Evolutionary conservation across 2,329 filamentous ascomycete species (phyloP), one percentile per base, ranked within the genome.

Genomic region (Hypoxylon sp.): DNA sequence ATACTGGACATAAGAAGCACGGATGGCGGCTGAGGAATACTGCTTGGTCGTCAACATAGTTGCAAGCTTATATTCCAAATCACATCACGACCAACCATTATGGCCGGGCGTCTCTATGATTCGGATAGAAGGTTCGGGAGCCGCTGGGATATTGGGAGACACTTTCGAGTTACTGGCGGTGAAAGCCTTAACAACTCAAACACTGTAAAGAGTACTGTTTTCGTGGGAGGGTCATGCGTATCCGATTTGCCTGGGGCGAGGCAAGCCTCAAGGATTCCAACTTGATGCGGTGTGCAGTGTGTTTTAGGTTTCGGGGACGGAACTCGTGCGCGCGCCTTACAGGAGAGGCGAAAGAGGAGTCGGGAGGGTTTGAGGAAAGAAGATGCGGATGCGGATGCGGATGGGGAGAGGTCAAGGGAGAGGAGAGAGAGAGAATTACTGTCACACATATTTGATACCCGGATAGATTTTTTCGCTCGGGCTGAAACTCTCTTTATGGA

Each of bases 391-490:
- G n/a, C n/a, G n/a, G n/a, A n/a, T n/a, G n/a, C n/a, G n/a, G n/a
- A n/a, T n/a, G 24, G 24, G 24, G 24, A 7, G 7, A 26, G 4
- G 24, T 4, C 4, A 26, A 26, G 24, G 24, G 24, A 48, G 19
- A 56, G 28, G 43, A 56, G 28, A 37, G 41, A 56, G 47, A 32
- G 49, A 49, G 59, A 67, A 58, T 62, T 67, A 63, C 62, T 59
- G 57, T 70, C 62, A 57, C 52, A 63, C 56, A 63, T 74, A 72
- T 72, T 76, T 76, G 75, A 77, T 77, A 77, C 75, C 75, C 75
- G 75, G 74, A 73, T 77, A 77, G 75, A 73, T 67, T 74, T 75
- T 74, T 75, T 64, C 64, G 65, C 69, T 73, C 70, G 68, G 69
- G 68, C 64, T 61, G 57, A 51, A 51, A 51, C 54, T 64, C 57